Base-by-base conservation (phyloP, 108 stramenopile genomes). In the Pseudonitzschia multiseries region DNA sequence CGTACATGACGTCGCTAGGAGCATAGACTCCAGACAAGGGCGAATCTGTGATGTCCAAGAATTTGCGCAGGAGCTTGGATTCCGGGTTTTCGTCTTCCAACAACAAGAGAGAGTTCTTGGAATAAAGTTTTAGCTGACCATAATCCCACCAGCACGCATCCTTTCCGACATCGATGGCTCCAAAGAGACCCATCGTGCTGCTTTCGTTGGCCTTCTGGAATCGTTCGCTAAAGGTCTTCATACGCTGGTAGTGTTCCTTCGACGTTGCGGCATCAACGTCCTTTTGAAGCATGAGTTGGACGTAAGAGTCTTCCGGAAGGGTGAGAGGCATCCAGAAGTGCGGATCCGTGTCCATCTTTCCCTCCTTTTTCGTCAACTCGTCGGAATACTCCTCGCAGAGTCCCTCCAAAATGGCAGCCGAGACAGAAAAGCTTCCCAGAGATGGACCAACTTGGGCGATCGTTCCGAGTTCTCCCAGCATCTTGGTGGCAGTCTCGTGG, bases 261-360 rank as follows among this genome's bases (percentile, higher is more conserved):
- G 89, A 83, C 57, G 76, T 85, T 36, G 75, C 85, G 60, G 83
- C 82, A 1, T 86, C 88, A 17, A 90, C 89, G 33, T 84, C 95
- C 84, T 96, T 96, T 83, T 92, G 91, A n/a, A 69, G 73, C 95
- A 96, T 96, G 72, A 98, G 75, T 41, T 82, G 71, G 18, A 94
- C 78, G 75, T 98, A 98, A 42, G 89, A 95, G 22, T 86, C 87
- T 50, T 84, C 68, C 22, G 87, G 83, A 52, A 98, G 79, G 1
- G 98, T 98, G 48, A 99, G 72, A 10, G 98, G 97, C 98, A 99
- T 99, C 98, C 98, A 99, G 77, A 98, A 95, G 76, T 97, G 96
- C 21, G 98, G 98, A 86, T 99, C 98, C 44, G 91, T 88, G 73
- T 93, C 95, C 17, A 83, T 59, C 52, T 98, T 97, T 62, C 92